Percentiles rank a stretch among this genome's conserved stretches.
Conservation (phyloP, 139 green algal species). For the Tetraselmis chui region DNA sequence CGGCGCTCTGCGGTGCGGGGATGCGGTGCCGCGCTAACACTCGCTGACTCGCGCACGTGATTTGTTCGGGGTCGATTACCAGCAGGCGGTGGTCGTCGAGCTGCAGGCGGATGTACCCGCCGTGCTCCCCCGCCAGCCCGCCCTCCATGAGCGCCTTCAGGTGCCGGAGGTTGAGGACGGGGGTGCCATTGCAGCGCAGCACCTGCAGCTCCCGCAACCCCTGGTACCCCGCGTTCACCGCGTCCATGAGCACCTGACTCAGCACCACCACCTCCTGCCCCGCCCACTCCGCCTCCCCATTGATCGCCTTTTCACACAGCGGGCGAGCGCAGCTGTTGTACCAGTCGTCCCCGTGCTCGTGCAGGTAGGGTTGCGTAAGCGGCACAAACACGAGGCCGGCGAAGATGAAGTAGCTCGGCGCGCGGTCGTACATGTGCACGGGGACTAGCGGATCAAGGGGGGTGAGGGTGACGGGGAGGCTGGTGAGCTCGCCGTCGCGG, state of each 20-base stretch:
- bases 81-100: conserved; percentile 56
- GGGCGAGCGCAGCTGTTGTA: conserved; percentile 31
- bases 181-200: conserved; percentile 32
- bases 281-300: conserved; percentile 31
- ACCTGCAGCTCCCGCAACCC: conserved; percentile 50
- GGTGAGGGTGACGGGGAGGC: conserved; percentile 33
- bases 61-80: conserved; percentile 38
- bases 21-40: conserved; percentile 39
- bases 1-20: conserved; percentile 17
- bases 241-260: conserved; percentile 49
- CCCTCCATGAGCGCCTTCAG: conserved; percentile 29
- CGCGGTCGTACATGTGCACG: conserved; percentile 51
- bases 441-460: conserved; percentile 53
- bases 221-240: conserved; percentile 56
- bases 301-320: conserved; percentile 55
- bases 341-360: conserved; percentile 66
- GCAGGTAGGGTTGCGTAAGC: conserved; percentile 54
- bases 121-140: neutral
- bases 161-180: conserved; percentile 55
- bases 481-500: conserved; percentile 22
- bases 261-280: conserved; percentile 55
- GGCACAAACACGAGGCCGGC: conserved; percentile 59
- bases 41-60: conserved; percentile 7
- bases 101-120: conserved; percentile 34
- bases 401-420: conserved; percentile 53